Conservation (phyloP, 768 basidiomycete species). For the Leccinum arenicola region DNA sequence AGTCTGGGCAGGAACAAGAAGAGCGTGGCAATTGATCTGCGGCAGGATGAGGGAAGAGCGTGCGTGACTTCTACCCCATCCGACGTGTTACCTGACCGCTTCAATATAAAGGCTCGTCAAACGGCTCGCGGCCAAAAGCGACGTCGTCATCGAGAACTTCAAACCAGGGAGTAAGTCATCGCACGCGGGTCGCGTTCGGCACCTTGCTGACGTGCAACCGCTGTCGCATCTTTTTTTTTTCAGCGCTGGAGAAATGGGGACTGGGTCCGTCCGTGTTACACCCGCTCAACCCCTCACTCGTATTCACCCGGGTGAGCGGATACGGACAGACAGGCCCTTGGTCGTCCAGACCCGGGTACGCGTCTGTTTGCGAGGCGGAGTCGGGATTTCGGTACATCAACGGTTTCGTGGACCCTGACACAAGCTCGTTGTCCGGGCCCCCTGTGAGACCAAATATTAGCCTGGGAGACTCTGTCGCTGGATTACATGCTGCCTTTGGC, state of each 20-base stretch:
- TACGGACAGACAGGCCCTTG: conserved; percentile 77
- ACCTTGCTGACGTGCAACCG: neutral
- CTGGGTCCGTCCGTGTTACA: conserved; percentile 57
- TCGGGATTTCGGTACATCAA: conserved; percentile 75
- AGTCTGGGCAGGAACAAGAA: conserved; percentile 74
- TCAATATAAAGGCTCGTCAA: conserved; percentile 49
- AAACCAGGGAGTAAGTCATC: conserved; percentile 62
- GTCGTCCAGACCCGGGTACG: conserved; percentile 67
- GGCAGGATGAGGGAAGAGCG: conserved; percentile 54
- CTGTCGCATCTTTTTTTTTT: neutral
- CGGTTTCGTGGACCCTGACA: conserved; percentile 54
- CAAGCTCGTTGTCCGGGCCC: conserved; percentile 53
- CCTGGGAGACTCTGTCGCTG: conserved; percentile 69
- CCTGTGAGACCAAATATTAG: conserved; percentile 73
- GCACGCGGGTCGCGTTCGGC: neutral
- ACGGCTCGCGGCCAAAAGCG: conserved; percentile 57
- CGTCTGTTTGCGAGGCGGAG: conserved; percentile 74
- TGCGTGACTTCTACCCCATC: conserved; percentile 22
- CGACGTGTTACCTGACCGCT: neutral
- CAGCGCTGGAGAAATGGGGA: conserved; percentile 70
- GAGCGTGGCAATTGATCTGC: conserved; percentile 65
- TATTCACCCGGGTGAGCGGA: conserved; percentile 84
- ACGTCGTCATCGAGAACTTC: conserved; percentile 71
- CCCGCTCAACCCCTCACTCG: conserved; percentile 80
- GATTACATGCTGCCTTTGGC: conserved; percentile 70